Conservation (phyloP, 2,329 filamentous ascomycete species). For the Colletotrichum sp. region DNA sequence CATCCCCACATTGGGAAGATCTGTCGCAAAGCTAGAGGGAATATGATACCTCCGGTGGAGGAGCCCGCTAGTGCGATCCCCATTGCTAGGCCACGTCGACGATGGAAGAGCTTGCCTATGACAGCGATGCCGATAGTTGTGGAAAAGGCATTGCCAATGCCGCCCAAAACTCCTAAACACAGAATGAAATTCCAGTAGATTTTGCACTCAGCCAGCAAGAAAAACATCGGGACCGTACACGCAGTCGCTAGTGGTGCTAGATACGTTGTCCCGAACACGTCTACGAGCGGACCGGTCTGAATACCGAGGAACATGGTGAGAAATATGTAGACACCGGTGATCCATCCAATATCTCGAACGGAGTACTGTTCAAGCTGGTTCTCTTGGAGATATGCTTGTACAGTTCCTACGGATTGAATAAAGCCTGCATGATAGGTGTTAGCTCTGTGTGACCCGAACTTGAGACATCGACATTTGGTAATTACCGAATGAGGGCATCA, state of each 20-base stretch:
- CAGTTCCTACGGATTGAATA: conserved; percentile 49
- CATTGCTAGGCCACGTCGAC: conserved; percentile 25
- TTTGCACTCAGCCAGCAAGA: conserved; percentile 50
- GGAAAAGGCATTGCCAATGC: conserved; percentile 42
- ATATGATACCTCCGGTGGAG: conserved; percentile 31
- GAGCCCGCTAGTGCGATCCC: conserved; percentile 26
- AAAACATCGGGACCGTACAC: conserved; percentile 41
- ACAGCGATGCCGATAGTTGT: conserved; percentile 38
- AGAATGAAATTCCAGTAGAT: conserved; percentile 54
- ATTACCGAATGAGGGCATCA: conserved; percentile 8
- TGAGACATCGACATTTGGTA: neutral
- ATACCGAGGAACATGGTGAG: conserved; percentile 49
- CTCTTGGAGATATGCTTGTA: conserved; percentile 49
- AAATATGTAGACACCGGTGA: conserved; percentile 50
- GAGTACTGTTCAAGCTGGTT: conserved; percentile 47
- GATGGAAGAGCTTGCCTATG: conserved; percentile 32
- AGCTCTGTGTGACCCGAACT: neutral
- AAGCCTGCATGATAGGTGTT: conserved; percentile 37
- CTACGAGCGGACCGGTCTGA: conserved; percentile 53
- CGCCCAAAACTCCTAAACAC: conserved; percentile 44
- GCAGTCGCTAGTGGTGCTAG: conserved; percentile 41
- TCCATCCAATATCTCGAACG: conserved; percentile 52
- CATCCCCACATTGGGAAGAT: conserved; percentile 32
- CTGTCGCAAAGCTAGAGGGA: conserved; percentile 35
- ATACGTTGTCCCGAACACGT: conserved; percentile 47